phyloP scores from a whole-genome alignment of 73 alveolate species.

The Stentor roeselii region DNA sequence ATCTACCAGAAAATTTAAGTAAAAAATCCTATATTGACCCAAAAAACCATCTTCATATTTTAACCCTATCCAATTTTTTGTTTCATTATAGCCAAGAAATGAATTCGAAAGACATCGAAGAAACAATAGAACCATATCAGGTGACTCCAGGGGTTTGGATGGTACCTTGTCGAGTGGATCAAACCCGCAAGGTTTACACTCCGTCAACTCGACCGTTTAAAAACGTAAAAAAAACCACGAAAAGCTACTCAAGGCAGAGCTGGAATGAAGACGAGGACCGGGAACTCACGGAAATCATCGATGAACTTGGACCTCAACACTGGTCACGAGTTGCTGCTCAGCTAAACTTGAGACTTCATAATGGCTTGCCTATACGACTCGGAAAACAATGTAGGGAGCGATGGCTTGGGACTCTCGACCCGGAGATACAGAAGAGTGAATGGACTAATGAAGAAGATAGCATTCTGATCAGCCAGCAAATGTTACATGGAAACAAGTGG shows the following conservation, averaged over 20 bases:
- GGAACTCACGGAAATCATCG: neutral
- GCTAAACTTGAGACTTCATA: neutral
- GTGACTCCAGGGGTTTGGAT: neutral
- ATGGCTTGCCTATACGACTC: neutral
- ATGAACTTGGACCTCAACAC: neutral
- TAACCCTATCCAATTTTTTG: too few relatives aligned
- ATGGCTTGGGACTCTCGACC: neutral
- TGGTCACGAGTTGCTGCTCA: neutral
- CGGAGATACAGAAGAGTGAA: neutral
- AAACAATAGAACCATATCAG: neutral
- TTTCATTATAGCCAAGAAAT: too few relatives aligned
- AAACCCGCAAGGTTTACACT: neutral
- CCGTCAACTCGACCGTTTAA: neutral
- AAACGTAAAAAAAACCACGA: too few relatives aligned
- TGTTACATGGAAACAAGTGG: neutral
- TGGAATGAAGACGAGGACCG: neutral
- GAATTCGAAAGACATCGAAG: too few relatives aligned
- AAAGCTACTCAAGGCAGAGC: neutral
- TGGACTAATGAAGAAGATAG: neutral
- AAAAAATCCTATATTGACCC: too few relatives aligned
- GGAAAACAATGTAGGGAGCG: constrained; percentile 12
- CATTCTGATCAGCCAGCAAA: neutral
- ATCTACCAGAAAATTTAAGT: too few relatives aligned
- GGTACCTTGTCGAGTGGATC: neutral
- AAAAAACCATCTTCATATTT: too few relatives aligned